A percentile compares a stretch with the other conserved stretches of the same genome.
Conservation (phyloP, 352 stramenopile genomes). For the Plasmopara viticola region DNA sequence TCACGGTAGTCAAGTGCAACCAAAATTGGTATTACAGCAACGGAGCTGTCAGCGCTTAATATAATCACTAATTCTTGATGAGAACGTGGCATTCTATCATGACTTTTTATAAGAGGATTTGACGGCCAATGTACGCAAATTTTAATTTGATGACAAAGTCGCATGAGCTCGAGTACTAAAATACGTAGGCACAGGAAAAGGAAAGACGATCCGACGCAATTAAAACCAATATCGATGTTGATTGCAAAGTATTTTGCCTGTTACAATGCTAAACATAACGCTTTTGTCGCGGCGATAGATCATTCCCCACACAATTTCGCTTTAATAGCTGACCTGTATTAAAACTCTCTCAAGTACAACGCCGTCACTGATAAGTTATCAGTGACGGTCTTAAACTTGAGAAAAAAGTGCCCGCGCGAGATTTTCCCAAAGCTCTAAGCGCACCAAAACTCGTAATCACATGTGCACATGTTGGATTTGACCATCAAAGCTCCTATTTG, state of each 20-base stretch:
- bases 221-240: background rate
- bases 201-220: conserved; percentile 1
- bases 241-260: background rate
- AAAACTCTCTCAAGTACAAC: too few relatives aligned
- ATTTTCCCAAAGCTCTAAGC: too few relatives aligned
- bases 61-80: conserved; percentile 51
- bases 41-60: conserved; percentile 15
- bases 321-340: too few relatives aligned
- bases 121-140: conserved; percentile 44
- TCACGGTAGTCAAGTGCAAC: conserved; percentile 35
- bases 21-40: conserved; percentile 31
- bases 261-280: conserved; percentile 31
- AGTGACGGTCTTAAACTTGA: too few relatives aligned
- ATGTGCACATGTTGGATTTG: too few relatives aligned
- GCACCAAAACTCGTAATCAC: too few relatives aligned
- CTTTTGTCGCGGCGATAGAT: conserved; percentile 50
- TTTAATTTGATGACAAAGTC: conserved; percentile 36
- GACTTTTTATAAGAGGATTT: conserved; percentile 60
- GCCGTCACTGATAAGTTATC: too few relatives aligned
- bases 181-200: conserved; percentile 55
- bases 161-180: conserved; percentile 70
- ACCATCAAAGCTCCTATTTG: too few relatives aligned
- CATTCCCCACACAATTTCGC: conserved; percentile 23
- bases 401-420: too few relatives aligned
- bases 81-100: conserved; percentile 46